Percentiles rank a stretch among this genome's conserved stretches.
Conservation (phyloP, 164 flowering plant genomes). For the Magnolia kwangsiensis region DNA sequence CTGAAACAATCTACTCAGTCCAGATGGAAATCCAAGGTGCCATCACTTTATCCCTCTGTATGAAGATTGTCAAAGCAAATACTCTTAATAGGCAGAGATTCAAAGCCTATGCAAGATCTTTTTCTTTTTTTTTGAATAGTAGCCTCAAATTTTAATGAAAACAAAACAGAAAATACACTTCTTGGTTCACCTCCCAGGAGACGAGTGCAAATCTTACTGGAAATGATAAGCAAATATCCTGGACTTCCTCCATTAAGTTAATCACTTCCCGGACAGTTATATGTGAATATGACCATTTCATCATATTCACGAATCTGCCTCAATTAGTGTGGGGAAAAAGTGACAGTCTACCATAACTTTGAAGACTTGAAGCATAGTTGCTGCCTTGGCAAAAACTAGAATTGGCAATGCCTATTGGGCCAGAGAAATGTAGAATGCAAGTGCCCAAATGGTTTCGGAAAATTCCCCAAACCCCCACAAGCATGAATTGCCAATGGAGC, state of each 20-base stretch:
- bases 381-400: neutral
- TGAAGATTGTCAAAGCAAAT: neutral
- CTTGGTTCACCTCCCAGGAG: neutral
- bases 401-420: neutral
- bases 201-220: neutral
- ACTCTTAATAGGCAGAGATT: neutral
- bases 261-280: neutral
- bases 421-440: neutral
- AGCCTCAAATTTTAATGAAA: no score
- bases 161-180: neutral
- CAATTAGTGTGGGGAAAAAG: neutral
- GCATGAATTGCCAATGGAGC: neutral
- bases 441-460: neutral
- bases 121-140: no score
- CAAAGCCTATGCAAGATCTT: neutral
- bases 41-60: neutral
- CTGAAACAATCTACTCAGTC: neutral
- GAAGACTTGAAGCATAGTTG: neutral
- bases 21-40: neutral
- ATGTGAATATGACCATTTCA: neutral
- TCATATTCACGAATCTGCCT: neutral
- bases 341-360: neutral
- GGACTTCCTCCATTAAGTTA: neutral
- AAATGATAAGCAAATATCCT: neutral
- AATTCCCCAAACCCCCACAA: neutral